Evolutionary conservation across 108 stramenopile species (phyloP).

Genomic region (Bacterosira constricta): DNA sequence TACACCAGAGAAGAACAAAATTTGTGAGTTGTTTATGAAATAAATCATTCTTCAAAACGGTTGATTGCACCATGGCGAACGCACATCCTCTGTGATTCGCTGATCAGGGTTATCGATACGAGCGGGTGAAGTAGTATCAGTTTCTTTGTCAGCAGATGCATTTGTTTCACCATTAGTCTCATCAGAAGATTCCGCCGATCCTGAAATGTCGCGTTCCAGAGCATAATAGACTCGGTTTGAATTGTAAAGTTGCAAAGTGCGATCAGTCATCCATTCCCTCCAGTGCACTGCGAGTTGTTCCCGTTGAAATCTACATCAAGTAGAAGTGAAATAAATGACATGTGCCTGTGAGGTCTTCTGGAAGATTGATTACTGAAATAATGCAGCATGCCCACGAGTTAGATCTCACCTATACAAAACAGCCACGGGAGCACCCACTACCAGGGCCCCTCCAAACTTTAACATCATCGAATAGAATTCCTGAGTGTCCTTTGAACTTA

Average conservation of each 20-base stretch:
- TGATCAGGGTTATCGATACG: conserved; percentile 94
- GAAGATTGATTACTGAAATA: conserved; percentile 31
- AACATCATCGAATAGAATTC: conserved; percentile 78
- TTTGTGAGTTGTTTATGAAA: too few relatives aligned
- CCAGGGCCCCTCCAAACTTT: conserved; percentile 74
- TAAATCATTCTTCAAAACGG: too few relatives aligned
- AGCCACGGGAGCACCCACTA: conserved; percentile 85
- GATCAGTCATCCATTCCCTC: conserved; percentile 94
- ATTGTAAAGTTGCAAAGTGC: conserved; percentile 75
- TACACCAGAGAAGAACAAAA: too few relatives aligned
- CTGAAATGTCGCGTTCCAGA: conserved; percentile 58
- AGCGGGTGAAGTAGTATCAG: neutral
- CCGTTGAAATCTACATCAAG: conserved; percentile 44
- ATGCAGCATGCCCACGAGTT: neutral
- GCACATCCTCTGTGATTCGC: conserved; percentile 95
- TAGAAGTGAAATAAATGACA: neutral
- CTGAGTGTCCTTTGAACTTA: conserved; percentile 75
- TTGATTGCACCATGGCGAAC: too few relatives aligned
- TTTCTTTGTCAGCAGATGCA: neutral
- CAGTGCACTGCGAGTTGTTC: conserved; percentile 70
- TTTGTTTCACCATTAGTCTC: neutral
- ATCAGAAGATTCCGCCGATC: neutral
- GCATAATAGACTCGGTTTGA: conserved; percentile 84
- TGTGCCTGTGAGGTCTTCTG: neutral
- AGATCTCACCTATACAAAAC: conserved; percentile 81